Base-by-base conservation (phyloP, 495 filamentous ascomycete species). In the Echria macrotheca region DNA sequence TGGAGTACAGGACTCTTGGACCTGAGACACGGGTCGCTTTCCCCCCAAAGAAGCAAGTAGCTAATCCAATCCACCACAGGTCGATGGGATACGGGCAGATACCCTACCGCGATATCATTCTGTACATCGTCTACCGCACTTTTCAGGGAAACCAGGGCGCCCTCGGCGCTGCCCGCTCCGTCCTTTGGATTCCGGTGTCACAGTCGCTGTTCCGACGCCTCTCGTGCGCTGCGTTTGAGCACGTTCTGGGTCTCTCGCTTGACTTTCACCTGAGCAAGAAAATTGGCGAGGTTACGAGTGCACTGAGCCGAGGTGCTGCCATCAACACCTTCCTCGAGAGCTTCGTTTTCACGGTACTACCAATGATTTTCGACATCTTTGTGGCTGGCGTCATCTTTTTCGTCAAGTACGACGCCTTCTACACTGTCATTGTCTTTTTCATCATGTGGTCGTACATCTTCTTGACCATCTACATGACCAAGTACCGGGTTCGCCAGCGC, bases 201-300 rank as follows among this genome's bases (percentile, higher is more conserved):
- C 91, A 96, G 59, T 93, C 95, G 63, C 91, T 89, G 11, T 96
- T 95, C 63, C 86, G 87, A 66, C 87, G 90, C 46, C 77, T 96
- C 18, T 93, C 89, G 1, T 89, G 88, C 1, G 89, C 91, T 9
- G 85, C 90, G 8, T 96, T 96, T 57, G 91, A 96, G 66, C 91
- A 96, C 61, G 91, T 96, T 12, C 91, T 95, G 63, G 79, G 82
- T 31, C 80, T 96, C 9, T 95, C 89, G 66, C 74, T 96, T 53
- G 91, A 96, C 60, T 96, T 96, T 60, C 91, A 96, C 64, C 78
- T 96, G 12, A 86, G 88, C 37, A 96, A 96, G 69, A 87, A 88
- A 65, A 95, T 89, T 1, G 91, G 91, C 25, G 91, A 96, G 64
- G 89, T 96, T 15, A 70, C 95, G 24, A 93, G 87, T 14, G 91